Evolutionary conservation across 495 filamentous ascomycete genomes (phyloP), one percentile per base, ranked within the genome.

Genomic region (Penicillium bialowiezense): DNA sequence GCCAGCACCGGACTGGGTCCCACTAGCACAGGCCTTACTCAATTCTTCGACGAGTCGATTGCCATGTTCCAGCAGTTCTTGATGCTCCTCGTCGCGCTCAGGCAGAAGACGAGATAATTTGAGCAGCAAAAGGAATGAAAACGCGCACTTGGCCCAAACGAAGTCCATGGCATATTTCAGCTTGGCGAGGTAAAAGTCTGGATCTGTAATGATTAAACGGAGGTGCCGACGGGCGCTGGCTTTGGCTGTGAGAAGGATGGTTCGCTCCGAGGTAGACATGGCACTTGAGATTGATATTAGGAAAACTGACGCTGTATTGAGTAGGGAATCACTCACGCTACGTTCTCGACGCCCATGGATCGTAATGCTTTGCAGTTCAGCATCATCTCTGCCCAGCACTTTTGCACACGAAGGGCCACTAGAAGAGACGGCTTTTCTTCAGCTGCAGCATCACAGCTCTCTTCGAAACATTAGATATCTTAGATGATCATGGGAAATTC

Each of bases 81-180:
- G 55, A 35, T 75, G 59, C 20, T 71, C 63, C 18, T 67, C 65
- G 7, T 61, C 60, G 3, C 65, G 60, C 19, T 75, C 73, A 1
- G 74, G 72, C 1, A 78, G 60, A 5, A 79, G 71, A 10, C 71
- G 68, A 0, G 76, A 72, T 5, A 80, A 59, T 50, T 77, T 77
- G 8, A 79, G 68, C 0, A 80, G 67, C 1, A 80, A 60, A 0
- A 80, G 59, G 40, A 77, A 75, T 17, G 72, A 76, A 52, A 78
- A 80, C 1, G 76, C 75, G 40, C 74, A 76, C 56, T 80, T 80
- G 1, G 77, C 77, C 74, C 75, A 78, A 19, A 80, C 76, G 40
- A 78, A 80, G 44, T 80, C 77, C 75, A 78, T 77, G 0, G 74
- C 71, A 44, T 75, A 79, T 49, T 69, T 71, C 14, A 80, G 67